phyloP scores from a whole-genome alignment of 2,329 filamentous ascomycete genomes.

The Fusarium tuaranense region DNA sequence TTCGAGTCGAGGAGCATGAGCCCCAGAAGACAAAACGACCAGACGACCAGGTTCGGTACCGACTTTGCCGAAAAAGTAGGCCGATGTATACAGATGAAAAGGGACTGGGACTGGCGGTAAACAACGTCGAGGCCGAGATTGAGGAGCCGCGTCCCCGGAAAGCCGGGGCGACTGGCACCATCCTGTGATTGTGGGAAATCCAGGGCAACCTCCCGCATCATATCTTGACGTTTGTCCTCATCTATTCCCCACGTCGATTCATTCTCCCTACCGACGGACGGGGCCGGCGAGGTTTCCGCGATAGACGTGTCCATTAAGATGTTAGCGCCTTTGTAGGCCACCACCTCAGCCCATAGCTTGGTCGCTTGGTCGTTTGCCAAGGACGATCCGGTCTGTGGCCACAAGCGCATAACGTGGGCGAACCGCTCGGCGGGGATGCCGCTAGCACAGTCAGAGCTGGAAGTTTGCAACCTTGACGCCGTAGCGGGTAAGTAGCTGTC shows the following conservation, averaged over 20 bases:
- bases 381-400: background rate
- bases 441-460: background rate
- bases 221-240: background rate
- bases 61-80: background rate
- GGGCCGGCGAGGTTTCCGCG: background rate
- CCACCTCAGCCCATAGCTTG: background rate
- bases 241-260: background rate
- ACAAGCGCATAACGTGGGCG: background rate
- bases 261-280: background rate
- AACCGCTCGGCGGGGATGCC: background rate
- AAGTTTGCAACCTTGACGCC: background rate
- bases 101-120: background rate
- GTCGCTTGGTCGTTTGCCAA: background rate
- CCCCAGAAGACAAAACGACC: background rate
- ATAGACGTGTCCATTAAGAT: background rate
- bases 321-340: background rate
- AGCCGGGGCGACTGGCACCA: background rate
- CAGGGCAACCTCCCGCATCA: background rate
- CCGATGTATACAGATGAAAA: background rate
- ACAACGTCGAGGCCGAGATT: background rate
- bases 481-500: background rate
- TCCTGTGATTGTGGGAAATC: background rate
- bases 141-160: background rate
- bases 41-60: background rate
- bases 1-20: background rate